Evolutionary conservation across 164 flowering plant genomes (phyloP).

Genomic region (Nymphaea thermarum): DNA sequence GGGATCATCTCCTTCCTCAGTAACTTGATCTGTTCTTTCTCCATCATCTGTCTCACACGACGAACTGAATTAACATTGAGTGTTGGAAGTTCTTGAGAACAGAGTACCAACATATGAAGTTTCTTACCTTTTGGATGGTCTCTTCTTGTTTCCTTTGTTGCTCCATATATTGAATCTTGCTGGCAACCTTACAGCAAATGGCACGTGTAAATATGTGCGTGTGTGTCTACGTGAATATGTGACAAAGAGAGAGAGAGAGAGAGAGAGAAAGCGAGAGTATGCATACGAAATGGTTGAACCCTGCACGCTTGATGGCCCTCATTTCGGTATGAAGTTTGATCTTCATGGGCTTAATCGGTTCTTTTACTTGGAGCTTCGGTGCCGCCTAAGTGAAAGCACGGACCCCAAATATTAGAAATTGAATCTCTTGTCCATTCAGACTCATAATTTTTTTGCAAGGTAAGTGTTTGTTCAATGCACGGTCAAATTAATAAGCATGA

Average conservation of each 20-base stretch:
- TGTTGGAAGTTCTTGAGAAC: not conserved
- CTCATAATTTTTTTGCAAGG: not conserved
- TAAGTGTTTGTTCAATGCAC: not conserved
- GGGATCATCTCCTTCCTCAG: slow-evolving; percentile 81
- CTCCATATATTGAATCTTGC: slow-evolving; percentile 34
- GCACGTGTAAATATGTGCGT: not conserved
- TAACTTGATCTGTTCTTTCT: slow-evolving; percentile 63
- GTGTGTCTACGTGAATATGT: not conserved
- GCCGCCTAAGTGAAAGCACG: slow-evolving; percentile 10
- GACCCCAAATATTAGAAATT: not conserved
- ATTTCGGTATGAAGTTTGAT: slow-evolving; percentile 55
- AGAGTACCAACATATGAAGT: not conserved
- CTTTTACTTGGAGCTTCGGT: slow-evolving; percentile 35
- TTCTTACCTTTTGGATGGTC: slow-evolving; percentile 43
- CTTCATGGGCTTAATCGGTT: slow-evolving; percentile 45
- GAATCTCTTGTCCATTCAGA: not conserved
- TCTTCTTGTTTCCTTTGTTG: slow-evolving; percentile 37
- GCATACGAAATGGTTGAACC: slow-evolving; percentile 53
- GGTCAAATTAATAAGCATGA: not conserved
- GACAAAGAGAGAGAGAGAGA: not conserved
- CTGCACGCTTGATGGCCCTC: slow-evolving; percentile 52
- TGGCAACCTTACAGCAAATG: slow-evolving; percentile 32
- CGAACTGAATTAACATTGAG: not conserved
- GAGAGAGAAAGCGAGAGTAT: not conserved
- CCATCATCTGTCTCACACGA: slow-evolving; percentile 33